A percentile compares a stretch with the other conserved stretches of the same genome.
phyloP scores from a whole-genome alignment of 176 grass and related monocot genomes.

The Carex cristatella region DNA sequence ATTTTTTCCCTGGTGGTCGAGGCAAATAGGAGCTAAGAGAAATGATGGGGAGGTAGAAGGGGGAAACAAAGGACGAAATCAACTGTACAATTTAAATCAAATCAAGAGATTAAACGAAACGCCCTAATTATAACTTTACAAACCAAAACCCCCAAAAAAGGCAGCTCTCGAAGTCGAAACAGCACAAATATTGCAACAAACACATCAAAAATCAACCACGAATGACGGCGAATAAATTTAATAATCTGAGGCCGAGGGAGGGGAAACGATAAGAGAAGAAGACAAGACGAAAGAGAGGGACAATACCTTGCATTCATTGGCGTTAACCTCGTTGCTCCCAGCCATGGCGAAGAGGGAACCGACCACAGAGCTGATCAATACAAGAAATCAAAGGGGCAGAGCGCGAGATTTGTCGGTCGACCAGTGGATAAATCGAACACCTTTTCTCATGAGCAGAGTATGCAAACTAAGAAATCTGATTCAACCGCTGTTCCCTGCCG shows the following conservation, averaged over 20 bases:
- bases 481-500: not conserved
- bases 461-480: not conserved
- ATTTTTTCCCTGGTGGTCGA: slow-evolving; percentile 1
- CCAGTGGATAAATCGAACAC: not conserved
- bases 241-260: not conserved
- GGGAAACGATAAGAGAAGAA: not conserved
- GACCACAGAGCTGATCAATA: not conserved
- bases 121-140: not conserved
- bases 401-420: not conserved
- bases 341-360: slow-evolving; percentile 49
- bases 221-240: not conserved
- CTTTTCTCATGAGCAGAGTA: slow-evolving; percentile 24
- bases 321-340: slow-evolving; percentile 98
- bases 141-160: slow-evolving; percentile 20
- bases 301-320: slow-evolving; percentile 86
- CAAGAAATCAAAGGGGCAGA: not conserved
- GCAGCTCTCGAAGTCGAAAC: slow-evolving; percentile 9
- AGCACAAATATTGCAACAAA: slow-evolving; percentile 12
- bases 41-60: slow-evolving; percentile 2
- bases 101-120: slow-evolving; percentile 12
- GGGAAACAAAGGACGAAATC: slow-evolving; percentile 20
- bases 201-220: not conserved
- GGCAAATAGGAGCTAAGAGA: not conserved
- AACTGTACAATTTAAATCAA: slow-evolving; percentile 18
- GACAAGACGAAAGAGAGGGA: not conserved